Percentiles rank a stretch among this genome's conserved stretches.
phyloP scores from a whole-genome alignment of 1,139 yeast genomes.

The Blastobotrys niveus region DNA sequence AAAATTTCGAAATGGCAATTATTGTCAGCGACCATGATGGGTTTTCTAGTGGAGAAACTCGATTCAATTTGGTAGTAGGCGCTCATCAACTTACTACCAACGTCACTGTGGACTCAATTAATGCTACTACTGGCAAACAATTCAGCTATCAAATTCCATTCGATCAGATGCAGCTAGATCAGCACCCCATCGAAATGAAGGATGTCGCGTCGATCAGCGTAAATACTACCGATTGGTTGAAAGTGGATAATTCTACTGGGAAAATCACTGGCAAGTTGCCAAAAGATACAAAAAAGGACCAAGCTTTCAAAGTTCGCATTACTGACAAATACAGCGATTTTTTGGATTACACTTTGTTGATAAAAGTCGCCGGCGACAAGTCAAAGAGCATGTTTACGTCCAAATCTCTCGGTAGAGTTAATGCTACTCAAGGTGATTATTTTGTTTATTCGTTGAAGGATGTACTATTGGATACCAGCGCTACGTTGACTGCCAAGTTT shows the following conservation, averaged over 20 bases:
- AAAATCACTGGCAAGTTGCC: conserved; percentile 50
- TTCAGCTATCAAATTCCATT: conserved; percentile 59
- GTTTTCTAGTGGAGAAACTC: conserved; percentile 63
- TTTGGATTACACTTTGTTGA: conserved; percentile 52
- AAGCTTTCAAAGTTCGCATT: conserved; percentile 50
- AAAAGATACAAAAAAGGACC: conserved; percentile 39
- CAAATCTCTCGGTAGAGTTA: conserved; percentile 36
- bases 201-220: conserved; percentile 53
- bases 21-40: conserved; percentile 78
- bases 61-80: conserved; percentile 73
- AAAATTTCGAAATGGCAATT: conserved; percentile 62
- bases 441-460: conserved; percentile 45
- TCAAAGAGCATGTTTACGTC: conserved; percentile 26
- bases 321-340: conserved; percentile 60
- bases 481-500: conserved; percentile 45
- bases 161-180: conserved; percentile 56
- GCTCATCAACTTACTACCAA: conserved; percentile 77
- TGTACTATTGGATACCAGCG: conserved; percentile 41
- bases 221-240: conserved; percentile 48
- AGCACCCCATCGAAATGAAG: conserved; percentile 39
- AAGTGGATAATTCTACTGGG: conserved; percentile 40
- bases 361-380: conserved; percentile 37
- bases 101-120: conserved; percentile 40
- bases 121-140: conserved; percentile 58
- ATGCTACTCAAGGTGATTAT: conserved; percentile 60